Evolutionary conservation across 495 filamentous ascomycete species (phyloP).

Genomic region (Penicillium flavigenum): DNA sequence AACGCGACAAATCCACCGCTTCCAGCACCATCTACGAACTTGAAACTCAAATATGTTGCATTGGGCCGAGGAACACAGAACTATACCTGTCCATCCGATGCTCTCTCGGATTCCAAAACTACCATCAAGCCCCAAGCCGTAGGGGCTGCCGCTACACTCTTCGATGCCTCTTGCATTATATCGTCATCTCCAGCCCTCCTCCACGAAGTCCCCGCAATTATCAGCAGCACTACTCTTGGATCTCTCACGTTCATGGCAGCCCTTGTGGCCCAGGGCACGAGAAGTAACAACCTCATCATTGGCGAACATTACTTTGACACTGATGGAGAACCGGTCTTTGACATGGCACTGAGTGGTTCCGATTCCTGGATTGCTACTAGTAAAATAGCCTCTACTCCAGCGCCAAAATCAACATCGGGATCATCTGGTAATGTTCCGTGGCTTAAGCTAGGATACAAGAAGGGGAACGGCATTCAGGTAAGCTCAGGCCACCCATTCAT

Average conservation of each 20-base stretch:
- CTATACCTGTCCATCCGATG: conserved; percentile 61
- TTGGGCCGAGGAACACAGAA: conserved; percentile 76
- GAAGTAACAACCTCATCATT: conserved; percentile 37
- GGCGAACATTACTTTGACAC: conserved; percentile 68
- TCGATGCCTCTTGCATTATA: conserved; percentile 56
- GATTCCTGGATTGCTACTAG: conserved; percentile 38
- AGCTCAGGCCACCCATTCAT: conserved; percentile 3
- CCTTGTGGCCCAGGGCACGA: conserved; percentile 27
- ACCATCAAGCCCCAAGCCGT: conserved; percentile 35
- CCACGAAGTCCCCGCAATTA: conserved; percentile 37
- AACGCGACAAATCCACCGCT: conserved; percentile 34
- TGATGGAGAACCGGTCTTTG: conserved; percentile 54
- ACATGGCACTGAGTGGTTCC: conserved; percentile 48
- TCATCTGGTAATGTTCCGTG: conserved; percentile 58
- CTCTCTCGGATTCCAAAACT: conserved; percentile 11
- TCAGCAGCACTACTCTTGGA: conserved; percentile 41
- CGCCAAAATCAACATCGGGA: conserved; percentile 48
- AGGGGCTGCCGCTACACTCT: conserved; percentile 68
- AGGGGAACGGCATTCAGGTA: conserved; percentile 48
- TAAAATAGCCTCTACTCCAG: conserved; percentile 47
- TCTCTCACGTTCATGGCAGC: conserved; percentile 32
- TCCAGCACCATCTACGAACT: conserved; percentile 41
- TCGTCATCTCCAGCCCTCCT: conserved; percentile 24
- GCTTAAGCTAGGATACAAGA: conserved; percentile 53
- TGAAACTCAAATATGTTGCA: conserved; percentile 60